phyloP scores from a whole-genome alignment of 2,329 filamentous ascomycete genomes.

The Aspergillus luchuensis region DNA sequence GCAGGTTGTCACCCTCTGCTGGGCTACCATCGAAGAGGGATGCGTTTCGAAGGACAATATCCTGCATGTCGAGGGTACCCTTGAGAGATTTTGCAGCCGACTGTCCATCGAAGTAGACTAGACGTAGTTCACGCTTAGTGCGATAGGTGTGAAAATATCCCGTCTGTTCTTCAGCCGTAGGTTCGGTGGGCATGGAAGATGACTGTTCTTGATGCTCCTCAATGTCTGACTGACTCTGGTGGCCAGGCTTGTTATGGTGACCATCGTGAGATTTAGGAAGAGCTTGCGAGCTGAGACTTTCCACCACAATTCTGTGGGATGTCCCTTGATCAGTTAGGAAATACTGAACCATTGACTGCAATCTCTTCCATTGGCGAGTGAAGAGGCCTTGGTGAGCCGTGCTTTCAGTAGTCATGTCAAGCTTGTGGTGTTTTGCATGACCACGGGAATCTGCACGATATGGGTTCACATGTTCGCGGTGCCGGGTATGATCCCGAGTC shows the following conservation, averaged over 20 bases:
- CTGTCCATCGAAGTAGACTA: neutral
- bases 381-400: neutral
- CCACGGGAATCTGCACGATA: neutral
- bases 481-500: neutral
- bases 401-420: neutral
- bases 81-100: neutral
- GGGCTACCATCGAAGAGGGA: neutral
- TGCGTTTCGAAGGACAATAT: neutral
- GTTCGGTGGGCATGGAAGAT: neutral
- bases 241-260: neutral
- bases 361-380: neutral
- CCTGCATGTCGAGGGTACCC: neutral
- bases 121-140: neutral
- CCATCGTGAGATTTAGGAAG: neutral
- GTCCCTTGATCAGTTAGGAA: neutral
- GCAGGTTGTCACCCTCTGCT: neutral
- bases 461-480: neutral
- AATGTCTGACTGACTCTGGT: neutral
- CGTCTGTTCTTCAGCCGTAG: neutral
- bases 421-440: neutral
- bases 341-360: neutral
- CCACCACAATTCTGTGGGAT: neutral
- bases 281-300: neutral
- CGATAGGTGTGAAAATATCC: constrained; percentile 1
- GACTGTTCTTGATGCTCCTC: neutral